Conservation (phyloP, 805 yeast species). For the Alloascoidea africana region DNA sequence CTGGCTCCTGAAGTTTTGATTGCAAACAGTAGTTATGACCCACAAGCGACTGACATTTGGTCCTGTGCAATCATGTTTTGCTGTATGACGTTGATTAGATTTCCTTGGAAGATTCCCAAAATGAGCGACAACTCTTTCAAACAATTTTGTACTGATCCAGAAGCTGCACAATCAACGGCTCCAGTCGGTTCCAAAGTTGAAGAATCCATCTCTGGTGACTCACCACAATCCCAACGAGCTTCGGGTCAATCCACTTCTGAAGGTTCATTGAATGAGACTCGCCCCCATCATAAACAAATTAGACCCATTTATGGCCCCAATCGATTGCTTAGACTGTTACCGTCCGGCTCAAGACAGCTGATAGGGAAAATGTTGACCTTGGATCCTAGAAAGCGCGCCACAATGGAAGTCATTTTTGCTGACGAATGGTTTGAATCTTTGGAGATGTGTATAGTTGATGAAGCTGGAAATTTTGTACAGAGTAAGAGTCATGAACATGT, state of each 20-base stretch:
- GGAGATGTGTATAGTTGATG: conserved; percentile 29
- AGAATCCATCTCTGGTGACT: too few species aligned
- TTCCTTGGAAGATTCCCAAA: conserved; percentile 92
- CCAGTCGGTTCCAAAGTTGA: too few species aligned
- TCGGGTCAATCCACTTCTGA: conserved; percentile 6
- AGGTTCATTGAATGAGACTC: too few species aligned
- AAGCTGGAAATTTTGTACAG: conserved; percentile 17
- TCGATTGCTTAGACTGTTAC: conserved; percentile 56
- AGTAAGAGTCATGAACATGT: conserved; percentile 15
- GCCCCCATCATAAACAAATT: conserved; percentile 10
- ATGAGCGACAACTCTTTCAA: conserved; percentile 70
- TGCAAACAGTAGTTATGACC: conserved; percentile 70
- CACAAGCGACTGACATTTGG: conserved; percentile 91
- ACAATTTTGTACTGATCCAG: conserved; percentile 62
- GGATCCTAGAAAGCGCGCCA: conserved; percentile 39
- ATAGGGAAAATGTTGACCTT: conserved; percentile 52
- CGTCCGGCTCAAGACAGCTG: conserved; percentile 44
- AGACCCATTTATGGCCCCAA: conserved; percentile 48
- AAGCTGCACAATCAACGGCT: conserved; percentile 15
- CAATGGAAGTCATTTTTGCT: conserved; percentile 36
- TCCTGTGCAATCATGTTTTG: conserved; percentile 82
- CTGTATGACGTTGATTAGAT: conserved; percentile 82
- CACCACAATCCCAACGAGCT: conserved; percentile 12
- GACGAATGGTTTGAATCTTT: conserved; percentile 48
- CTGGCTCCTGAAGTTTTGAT: conserved; percentile 86